Conservation (phyloP, 345 rosid genomes). For the Lumnitzera racemosa region DNA sequence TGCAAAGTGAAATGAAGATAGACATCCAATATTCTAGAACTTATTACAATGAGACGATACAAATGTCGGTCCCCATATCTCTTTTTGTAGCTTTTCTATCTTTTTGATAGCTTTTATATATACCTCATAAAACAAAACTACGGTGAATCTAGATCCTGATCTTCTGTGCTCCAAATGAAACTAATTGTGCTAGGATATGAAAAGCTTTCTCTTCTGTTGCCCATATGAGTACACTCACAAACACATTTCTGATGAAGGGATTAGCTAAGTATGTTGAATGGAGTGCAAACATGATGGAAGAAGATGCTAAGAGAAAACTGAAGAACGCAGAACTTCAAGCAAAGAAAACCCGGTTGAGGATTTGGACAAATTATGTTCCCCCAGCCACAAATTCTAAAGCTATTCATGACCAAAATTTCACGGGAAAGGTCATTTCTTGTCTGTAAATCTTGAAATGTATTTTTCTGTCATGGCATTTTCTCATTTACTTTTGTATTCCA, state of each 20-base stretch:
- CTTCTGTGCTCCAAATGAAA: no score
- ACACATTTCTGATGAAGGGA: slow-evolving; percentile 38
- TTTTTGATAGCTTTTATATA: no score
- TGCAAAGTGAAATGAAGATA: no score
- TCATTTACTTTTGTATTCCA: slow-evolving; percentile 19
- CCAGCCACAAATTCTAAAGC: slow-evolving; percentile 82
- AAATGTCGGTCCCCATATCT: no score
- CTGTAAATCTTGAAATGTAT: neutral
- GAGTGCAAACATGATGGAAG: slow-evolving; percentile 99
- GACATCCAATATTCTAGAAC: no score
- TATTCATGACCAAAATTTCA: slow-evolving; percentile 82
- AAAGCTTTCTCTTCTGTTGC: no score
- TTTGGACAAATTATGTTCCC: slow-evolving; percentile 87
- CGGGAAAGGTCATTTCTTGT: slow-evolving; percentile 56
- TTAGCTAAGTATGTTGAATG: slow-evolving; percentile 95
- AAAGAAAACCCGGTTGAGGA: slow-evolving; percentile 65
- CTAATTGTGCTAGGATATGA: no score
- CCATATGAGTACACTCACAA: no score
- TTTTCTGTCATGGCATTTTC: slow-evolving; percentile 6
- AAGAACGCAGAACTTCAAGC: slow-evolving; percentile 89
- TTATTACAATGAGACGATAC: no score
- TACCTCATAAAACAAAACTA: no score
- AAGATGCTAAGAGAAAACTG: slow-evolving; percentile 64
- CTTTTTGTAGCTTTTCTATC: no score
- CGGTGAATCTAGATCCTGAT: no score